Conservation (phyloP, 805 yeast genomes). For the Candida argentea region DNA sequence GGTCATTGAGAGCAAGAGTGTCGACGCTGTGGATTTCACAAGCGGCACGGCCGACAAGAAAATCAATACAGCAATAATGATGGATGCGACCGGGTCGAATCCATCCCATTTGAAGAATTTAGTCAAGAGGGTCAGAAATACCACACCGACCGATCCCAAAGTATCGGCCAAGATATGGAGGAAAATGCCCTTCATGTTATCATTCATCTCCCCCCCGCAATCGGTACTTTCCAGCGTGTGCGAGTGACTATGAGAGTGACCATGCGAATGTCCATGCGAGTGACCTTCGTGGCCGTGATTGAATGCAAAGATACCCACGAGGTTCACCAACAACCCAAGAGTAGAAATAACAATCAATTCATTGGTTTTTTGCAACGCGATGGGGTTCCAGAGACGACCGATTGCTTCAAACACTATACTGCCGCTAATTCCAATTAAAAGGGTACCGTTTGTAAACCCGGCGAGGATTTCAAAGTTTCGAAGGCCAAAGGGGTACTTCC, state of each 20-base stretch:
- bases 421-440: constrained; percentile 78
- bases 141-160: constrained; percentile 93
- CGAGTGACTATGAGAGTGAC: constrained; percentile 33
- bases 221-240: constrained; percentile 9
- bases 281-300: constrained; percentile 64
- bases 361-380: constrained; percentile 64
- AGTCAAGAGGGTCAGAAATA: constrained; percentile 76
- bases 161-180: constrained; percentile 93
- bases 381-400: constrained; percentile 72
- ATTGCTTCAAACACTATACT: constrained; percentile 83
- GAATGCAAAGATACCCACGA: constrained; percentile 91
- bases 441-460: constrained; percentile 90
- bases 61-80: constrained; percentile 74
- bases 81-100: constrained; percentile 88
- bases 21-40: constrained; percentile 67
- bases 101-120: constrained; percentile 58
- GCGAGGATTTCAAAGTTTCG: constrained; percentile 82
- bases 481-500: constrained; percentile 80
- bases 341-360: constrained; percentile 80
- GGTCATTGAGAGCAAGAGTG: constrained; percentile 55
- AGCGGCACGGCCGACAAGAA: constrained; percentile 78
- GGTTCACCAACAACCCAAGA: constrained; percentile 76
- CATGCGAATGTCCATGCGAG: constrained; percentile 27
- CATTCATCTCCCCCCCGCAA: constrained; percentile 21
- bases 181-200: constrained; percentile 89